phyloP scores from a whole-genome alignment of 768 basidiomycete genomes.

The Piloderma croceum region DNA sequence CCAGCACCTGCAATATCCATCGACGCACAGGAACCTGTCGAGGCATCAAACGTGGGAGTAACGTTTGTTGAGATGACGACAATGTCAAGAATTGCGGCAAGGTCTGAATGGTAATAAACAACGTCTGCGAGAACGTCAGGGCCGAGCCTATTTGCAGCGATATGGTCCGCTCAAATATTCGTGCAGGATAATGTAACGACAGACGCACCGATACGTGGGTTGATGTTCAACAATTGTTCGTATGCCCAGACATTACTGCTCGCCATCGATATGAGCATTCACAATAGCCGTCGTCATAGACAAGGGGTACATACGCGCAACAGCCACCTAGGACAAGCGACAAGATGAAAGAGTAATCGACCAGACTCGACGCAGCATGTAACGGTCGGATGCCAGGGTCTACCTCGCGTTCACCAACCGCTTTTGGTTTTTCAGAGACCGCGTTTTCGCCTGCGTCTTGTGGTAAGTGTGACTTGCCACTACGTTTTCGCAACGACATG shows the following conservation, averaged over 20 bases:
- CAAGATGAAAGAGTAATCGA: slow-evolving; percentile 27
- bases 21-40: slow-evolving; percentile 60
- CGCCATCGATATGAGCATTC: not conserved
- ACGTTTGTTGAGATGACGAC: slow-evolving; percentile 22
- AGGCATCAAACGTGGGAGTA: slow-evolving; percentile 54
- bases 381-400: no score
- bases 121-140: slow-evolving; percentile 80
- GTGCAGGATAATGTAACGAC: slow-evolving; percentile 1
- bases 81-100: slow-evolving; percentile 56
- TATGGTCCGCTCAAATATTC: not conserved
- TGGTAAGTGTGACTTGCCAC: no score
- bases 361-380: not conserved
- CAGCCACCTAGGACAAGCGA: slow-evolving; percentile 76
- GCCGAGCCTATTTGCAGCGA: slow-evolving; percentile 52
- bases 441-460: no score
- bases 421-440: no score
- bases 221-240: slow-evolving; percentile 65
- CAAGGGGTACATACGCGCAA: slow-evolving; percentile 55
- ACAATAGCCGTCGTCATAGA: not conserved
- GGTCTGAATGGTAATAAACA: slow-evolving; percentile 66
- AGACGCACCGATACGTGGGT: slow-evolving; percentile 57
- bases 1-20: slow-evolving; percentile 69
- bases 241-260: slow-evolving; percentile 72
- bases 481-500: no score
- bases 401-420: no score